Base-by-base conservation (phyloP, 345 rosid genomes). In the Clarkia xantiana region DNA sequence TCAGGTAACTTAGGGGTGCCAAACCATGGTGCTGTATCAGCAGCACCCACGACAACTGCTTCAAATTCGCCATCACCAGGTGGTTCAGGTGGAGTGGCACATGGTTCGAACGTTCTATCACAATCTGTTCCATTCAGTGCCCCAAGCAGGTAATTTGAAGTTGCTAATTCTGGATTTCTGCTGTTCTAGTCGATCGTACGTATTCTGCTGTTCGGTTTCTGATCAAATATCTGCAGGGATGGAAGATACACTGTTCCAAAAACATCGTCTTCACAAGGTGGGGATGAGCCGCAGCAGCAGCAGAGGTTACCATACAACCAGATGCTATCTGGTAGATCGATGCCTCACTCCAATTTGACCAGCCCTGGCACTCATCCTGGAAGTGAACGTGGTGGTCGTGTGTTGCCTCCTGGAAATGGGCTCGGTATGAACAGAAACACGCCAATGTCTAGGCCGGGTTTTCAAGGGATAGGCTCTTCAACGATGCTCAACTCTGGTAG, bases 391-490 rank as follows among this genome's bases (percentile, higher is more conserved):
- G 76, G 86, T 49, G 76, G 61, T 56, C 83, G 75, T 57, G 52
- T 72, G 64, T 69, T 72, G 57, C 63, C 90, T 36, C 74, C 80
- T 78, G 94, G 85, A 65, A 87, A 76, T 66, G 67, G 83, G 46
- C 57, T 72, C 72, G 87, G 94, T 44, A 61, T 67, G 61, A 79
- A 74, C 58, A 80, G 95, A 67, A 71, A 54, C 67, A 64, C 84
- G 77, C 75, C 91, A 54, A 50, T 79, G 62, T 51, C 95, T 20
- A 77, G 94, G 67, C 78, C 94, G 56, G 94, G 86, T 9, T 76
- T 73, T 67, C 99, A 75, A 61, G 97, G 86, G 59, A 62, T 77
- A 67, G 66, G 72, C 60, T 74, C 96, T 56, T 71, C 97, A 18
- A 64, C 88, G 36, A 56, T 79, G 70, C 67, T 81, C 65, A 84